Conservation (phyloP, 371 early-diverging fungal genomes). For the Catenaria anguillulae region DNA sequence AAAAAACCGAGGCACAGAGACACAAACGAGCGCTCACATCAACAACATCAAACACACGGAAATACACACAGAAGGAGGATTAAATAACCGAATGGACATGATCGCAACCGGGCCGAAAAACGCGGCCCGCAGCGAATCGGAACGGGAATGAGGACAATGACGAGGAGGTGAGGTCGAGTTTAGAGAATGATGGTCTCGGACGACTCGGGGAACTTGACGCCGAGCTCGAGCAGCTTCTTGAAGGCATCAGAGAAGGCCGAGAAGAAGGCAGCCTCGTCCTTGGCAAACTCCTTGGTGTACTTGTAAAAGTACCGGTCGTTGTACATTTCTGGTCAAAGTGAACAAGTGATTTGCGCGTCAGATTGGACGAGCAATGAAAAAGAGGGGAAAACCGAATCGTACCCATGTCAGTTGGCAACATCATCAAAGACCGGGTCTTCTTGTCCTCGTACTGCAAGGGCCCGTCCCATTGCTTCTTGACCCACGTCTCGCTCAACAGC, state of each 20-base stretch:
- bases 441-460: conserved; percentile 73
- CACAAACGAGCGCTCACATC: too few species aligned
- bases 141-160: too few species aligned
- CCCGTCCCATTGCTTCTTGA: conserved; percentile 60
- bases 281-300: conserved; percentile 65
- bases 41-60: too few species aligned
- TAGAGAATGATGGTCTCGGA: background rate
- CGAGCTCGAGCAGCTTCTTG: conserved; percentile 71
- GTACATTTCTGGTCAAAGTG: too few species aligned
- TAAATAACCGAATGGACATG: too few species aligned
- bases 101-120: too few species aligned
- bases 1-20: too few species aligned
- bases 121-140: too few species aligned
- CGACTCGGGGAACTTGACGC: conserved; percentile 24
- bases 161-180: too few species aligned
- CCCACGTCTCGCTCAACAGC: conserved; percentile 29
- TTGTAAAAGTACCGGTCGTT: conserved; percentile 33
- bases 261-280: conserved; percentile 58
- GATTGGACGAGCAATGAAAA: conserved; percentile 37
- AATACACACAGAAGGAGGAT: too few species aligned
- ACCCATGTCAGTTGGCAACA: conserved; percentile 73
- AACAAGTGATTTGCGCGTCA: too few species aligned
- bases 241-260: conserved; percentile 70
- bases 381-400: too few species aligned
- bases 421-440: conserved; percentile 23